Evolutionary conservation across 805 yeast species (phyloP).

Genomic region (Wickerhamia fluorescens): DNA sequence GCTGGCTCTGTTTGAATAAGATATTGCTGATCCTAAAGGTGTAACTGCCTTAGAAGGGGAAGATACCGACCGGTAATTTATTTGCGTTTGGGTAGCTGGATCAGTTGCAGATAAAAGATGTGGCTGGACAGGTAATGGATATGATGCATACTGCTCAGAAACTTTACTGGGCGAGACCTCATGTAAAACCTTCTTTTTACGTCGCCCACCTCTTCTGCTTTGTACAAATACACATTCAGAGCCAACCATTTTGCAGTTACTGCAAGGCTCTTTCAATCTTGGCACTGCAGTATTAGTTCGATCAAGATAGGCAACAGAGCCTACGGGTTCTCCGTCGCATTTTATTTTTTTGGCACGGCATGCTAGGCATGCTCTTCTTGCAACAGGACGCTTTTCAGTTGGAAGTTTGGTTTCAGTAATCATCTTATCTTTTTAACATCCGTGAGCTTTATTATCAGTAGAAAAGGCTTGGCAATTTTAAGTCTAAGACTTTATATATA

Average conservation of each 20-base stretch:
- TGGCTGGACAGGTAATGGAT: no score
- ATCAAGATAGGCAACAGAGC: constrained; percentile 7
- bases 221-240: constrained; percentile 50
- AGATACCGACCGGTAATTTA: no score
- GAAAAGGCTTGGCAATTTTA: no score
- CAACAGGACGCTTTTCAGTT: constrained; percentile 5
- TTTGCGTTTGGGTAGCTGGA: no score
- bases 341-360: constrained; percentile 61
- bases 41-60: no score
- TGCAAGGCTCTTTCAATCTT: constrained; percentile 22
- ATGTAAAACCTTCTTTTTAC: constrained; percentile 22
- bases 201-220: constrained; percentile 51
- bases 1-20: no score
- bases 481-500: no score
- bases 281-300: constrained; percentile 11
- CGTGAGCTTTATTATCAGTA: no score
- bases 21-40: no score
- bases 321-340: constrained; percentile 51
- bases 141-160: no score
- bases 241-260: constrained; percentile 42
- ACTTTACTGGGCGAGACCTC: constrained; percentile 1
- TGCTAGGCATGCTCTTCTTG: constrained; percentile 47
- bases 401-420: constrained; percentile 2
- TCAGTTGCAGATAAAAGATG: no score
- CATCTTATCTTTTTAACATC: no score